These are phyloP conservation scores for Mycena indigotica DNA, from an alignment of 768 basidiomycete species.

Conservation along the genomic window DNA sequence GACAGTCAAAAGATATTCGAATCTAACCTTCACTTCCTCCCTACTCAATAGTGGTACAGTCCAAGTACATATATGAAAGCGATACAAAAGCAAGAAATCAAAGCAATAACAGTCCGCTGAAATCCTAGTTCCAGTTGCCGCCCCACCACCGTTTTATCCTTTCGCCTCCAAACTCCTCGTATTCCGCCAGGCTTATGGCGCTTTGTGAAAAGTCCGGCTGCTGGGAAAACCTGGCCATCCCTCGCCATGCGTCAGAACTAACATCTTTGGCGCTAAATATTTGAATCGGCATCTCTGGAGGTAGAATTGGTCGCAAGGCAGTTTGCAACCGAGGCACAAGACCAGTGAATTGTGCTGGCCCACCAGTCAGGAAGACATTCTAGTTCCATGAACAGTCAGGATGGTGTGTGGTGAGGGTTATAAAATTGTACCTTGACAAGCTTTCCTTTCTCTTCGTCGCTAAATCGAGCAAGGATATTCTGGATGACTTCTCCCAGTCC, in stretches of 20 bases:
- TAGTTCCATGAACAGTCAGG: slow-evolving; percentile 32
- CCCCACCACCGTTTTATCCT: slow-evolving; percentile 90
- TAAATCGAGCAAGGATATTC: slow-evolving; percentile 75
- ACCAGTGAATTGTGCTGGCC: slow-evolving; percentile 73
- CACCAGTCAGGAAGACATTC: slow-evolving; percentile 91
- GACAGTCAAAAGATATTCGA: no score
- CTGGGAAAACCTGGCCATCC: slow-evolving; percentile 79
- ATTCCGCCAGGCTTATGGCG: slow-evolving; percentile 76
- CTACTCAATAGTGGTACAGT: no score
- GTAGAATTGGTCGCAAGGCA: slow-evolving; percentile 80
- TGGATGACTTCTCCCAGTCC: slow-evolving; percentile 92
- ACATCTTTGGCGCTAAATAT: slow-evolving; percentile 69
- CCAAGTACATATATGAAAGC: no score
- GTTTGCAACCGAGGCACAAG: slow-evolving; percentile 67
- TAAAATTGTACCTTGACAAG: slow-evolving; percentile 67
- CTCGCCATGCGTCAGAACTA: slow-evolving; percentile 81
- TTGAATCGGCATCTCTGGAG: slow-evolving; percentile 74
- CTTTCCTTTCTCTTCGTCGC: slow-evolving; percentile 63
- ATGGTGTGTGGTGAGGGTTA: no score
- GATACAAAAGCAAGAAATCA: neutral
- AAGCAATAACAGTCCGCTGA: slow-evolving; percentile 9
- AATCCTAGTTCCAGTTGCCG: slow-evolving; percentile 75
- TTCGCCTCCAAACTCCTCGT: slow-evolving; percentile 89
- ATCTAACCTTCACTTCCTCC: no score
- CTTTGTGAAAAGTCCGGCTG: slow-evolving; percentile 56